Conservation (phyloP, 139 green algal genomes). For the Chlorella sp. region DNA sequence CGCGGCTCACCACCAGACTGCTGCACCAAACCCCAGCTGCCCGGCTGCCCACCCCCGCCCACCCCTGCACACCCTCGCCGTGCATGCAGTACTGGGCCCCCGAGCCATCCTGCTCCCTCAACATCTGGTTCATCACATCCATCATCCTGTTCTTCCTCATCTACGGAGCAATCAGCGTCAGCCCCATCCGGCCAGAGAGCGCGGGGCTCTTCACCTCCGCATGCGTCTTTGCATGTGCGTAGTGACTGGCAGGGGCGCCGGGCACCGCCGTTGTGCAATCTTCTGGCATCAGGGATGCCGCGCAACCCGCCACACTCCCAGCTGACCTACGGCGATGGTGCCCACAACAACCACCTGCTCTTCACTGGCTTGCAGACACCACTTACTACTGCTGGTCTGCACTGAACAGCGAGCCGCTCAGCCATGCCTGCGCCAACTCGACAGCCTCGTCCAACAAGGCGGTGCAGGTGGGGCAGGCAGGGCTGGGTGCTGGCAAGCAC, state of each 20-base stretch:
- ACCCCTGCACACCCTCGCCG: no score
- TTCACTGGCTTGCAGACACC: neutral
- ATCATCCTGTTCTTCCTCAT: slow-evolving; percentile 72
- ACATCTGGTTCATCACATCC: slow-evolving; percentile 89
- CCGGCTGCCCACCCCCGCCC: no score
- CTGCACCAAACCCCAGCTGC: no score
- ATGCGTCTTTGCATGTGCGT: slow-evolving; percentile 64
- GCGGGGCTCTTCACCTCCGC: slow-evolving; percentile 79
- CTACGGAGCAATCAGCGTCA: slow-evolving; percentile 72
- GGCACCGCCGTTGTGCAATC: neutral
- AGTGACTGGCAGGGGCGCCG: neutral
- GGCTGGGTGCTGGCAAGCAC: no score
- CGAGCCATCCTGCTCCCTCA: slow-evolving; percentile 66
- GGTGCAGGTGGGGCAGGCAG: neutral
- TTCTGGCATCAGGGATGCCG: neutral
- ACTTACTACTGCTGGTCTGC: slow-evolving; percentile 73
- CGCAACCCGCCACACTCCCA: neutral
- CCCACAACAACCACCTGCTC: neutral
- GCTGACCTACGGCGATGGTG: no score
- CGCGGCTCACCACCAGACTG: no score
- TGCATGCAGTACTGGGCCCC: slow-evolving; percentile 70
- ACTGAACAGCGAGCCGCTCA: slow-evolving; percentile 59
- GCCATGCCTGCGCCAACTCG: neutral
- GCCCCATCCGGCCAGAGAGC: slow-evolving; percentile 52
- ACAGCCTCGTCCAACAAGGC: slow-evolving; percentile 4